Evolutionary conservation across 805 yeast genomes (phyloP).

Genomic region (Lipomyces anomalus): DNA sequence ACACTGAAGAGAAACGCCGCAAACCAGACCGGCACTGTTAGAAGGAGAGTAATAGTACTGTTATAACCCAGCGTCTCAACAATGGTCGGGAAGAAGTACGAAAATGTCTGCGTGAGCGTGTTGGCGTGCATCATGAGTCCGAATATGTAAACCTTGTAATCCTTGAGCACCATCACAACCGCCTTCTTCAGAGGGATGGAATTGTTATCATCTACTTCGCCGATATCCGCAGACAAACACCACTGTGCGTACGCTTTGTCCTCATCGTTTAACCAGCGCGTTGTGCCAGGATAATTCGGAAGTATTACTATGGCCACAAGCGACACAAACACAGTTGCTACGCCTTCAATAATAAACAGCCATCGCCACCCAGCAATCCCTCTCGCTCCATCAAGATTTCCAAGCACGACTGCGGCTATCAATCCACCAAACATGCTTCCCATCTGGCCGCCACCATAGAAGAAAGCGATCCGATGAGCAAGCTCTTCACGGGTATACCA

Average conservation of each 20-base stretch:
- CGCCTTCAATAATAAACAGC: slow-evolving; percentile 54
- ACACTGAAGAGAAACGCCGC: slow-evolving; percentile 14
- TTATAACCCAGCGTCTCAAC: slow-evolving; percentile 52
- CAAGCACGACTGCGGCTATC: slow-evolving; percentile 49
- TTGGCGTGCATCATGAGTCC: slow-evolving; percentile 32
- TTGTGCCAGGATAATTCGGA: slow-evolving; percentile 50
- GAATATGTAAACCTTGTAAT: slow-evolving; percentile 24
- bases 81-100: slow-evolving; percentile 45
- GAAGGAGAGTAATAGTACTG: slow-evolving; percentile 46
- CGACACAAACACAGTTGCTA: slow-evolving; percentile 44
- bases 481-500: slow-evolving; percentile 53
- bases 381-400: slow-evolving; percentile 38
- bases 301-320: slow-evolving; percentile 43
- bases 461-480: slow-evolving; percentile 45
- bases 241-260: slow-evolving; percentile 38
- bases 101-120: slow-evolving; percentile 57
- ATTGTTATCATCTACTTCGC: slow-evolving; percentile 32
- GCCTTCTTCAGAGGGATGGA: slow-evolving; percentile 24
- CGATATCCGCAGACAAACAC: slow-evolving; percentile 40
- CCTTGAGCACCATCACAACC: slow-evolving; percentile 22
- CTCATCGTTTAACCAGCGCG: slow-evolving; percentile 44
- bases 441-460: slow-evolving; percentile 45
- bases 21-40: slow-evolving; percentile 30
- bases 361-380: slow-evolving; percentile 51
- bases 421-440: slow-evolving; percentile 53